Conservation (phyloP, 2,329 filamentous ascomycete genomes). For the Chaetomium sp. region DNA sequence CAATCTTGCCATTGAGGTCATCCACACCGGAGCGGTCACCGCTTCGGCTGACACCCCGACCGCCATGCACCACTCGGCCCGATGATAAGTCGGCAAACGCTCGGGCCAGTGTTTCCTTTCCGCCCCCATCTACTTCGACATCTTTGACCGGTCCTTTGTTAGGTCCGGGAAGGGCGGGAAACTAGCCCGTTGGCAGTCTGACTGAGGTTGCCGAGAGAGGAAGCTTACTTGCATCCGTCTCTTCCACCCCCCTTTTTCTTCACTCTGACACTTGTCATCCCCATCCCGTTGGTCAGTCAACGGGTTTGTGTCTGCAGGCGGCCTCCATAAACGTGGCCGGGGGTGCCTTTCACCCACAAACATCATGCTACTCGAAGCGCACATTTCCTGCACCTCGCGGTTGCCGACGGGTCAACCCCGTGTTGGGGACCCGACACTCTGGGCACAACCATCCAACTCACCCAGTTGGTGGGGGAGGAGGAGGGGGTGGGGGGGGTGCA, state of each 20-base stretch:
- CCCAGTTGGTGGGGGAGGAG: background rate
- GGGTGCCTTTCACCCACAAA: background rate
- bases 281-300: background rate
- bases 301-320: background rate
- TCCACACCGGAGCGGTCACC: background rate
- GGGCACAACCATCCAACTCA: constrained; percentile 8
- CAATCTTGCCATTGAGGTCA: background rate
- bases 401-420: constrained; percentile 5
- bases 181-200: background rate
- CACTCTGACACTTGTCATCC: background rate
- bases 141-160: constrained; percentile 11
- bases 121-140: background rate
- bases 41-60: background rate
- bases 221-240: background rate
- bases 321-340: background rate
- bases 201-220: background rate
- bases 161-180: background rate
- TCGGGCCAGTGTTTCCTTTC: background rate
- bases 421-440: constrained; percentile 19
- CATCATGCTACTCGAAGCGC: background rate
- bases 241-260: background rate
- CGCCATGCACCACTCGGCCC: background rate
- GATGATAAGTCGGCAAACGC: background rate
- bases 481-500: background rate
- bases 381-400: constrained; percentile 5